These are phyloP conservation scores for Petrea volubilis DNA, from an alignment of 257 asterid genomes.

Conservation along the genomic window DNA sequence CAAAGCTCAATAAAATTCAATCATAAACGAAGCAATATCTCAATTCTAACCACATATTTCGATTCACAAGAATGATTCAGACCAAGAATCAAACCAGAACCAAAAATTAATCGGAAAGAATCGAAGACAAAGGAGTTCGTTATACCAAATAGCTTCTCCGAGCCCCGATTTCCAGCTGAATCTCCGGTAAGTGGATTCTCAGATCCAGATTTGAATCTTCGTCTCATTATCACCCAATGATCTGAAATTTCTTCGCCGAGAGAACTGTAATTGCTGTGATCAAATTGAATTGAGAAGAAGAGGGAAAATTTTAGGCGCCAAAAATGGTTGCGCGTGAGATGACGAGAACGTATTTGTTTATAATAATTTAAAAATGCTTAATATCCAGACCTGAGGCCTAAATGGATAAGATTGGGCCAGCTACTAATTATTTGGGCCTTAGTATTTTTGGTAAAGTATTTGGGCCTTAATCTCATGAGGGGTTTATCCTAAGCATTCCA, in stretches of 20 bases:
- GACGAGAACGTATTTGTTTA: too few species aligned
- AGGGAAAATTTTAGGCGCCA: conserved; percentile 29
- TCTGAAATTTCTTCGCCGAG: background rate
- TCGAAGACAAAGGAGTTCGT: background rate
- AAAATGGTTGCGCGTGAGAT: background rate
- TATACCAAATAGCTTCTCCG: conserved; percentile 38
- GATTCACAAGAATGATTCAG: background rate
- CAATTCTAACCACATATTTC: background rate
- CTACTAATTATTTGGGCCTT: too few species aligned
- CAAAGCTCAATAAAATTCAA: conserved; percentile 5
- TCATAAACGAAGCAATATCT: background rate
- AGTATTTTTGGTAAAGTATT: too few species aligned
- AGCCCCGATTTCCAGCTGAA: conserved; percentile 28
- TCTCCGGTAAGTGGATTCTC: conserved; percentile 15
- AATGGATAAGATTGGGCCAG: too few species aligned
- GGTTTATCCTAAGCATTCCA: too few species aligned
- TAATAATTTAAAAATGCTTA: too few species aligned
- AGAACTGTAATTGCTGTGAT: conserved; percentile 27
- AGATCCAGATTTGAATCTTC: conserved; percentile 38
- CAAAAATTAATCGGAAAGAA: background rate
- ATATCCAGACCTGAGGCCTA: too few species aligned
- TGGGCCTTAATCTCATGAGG: too few species aligned
- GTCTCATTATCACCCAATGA: conserved; percentile 19
- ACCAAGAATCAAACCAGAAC: background rate
- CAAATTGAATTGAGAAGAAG: conserved; percentile 1